A percentile compares a stretch with the other conserved stretches of the same genome.
Evolutionary conservation across 2,329 filamentous ascomycete species (phyloP).

Genomic region (Penicillium sp.): DNA sequence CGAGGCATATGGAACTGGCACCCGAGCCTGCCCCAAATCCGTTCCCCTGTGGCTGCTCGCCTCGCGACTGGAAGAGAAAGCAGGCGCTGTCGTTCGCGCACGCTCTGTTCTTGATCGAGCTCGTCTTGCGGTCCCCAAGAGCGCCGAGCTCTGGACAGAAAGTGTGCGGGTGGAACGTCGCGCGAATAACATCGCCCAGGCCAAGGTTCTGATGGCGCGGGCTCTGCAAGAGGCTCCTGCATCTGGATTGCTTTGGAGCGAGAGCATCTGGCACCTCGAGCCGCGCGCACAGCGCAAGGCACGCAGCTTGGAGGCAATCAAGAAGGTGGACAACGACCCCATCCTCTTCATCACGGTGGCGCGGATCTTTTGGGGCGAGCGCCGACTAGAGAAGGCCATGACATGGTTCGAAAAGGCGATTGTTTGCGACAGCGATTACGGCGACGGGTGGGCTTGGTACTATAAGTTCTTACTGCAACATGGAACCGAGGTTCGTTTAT

Average conservation of each 20-base stretch:
- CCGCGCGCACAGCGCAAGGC: conserved; percentile 87
- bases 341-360: conserved; percentile 85
- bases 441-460: conserved; percentile 98
- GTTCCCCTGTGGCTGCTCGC: conserved; percentile 88
- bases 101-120: conserved; percentile 90
- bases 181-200: conserved; percentile 74
- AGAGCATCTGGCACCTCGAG: conserved; percentile 94
- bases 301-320: conserved; percentile 86
- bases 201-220: conserved; percentile 86
- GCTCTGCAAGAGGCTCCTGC: conserved; percentile 87
- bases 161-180: conserved; percentile 89
- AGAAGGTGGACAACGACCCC: conserved; percentile 91
- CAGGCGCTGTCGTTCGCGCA: conserved; percentile 81
- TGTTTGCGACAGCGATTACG: conserved; percentile 75
- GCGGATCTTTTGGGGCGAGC: conserved; percentile 91
- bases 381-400: conserved; percentile 86
- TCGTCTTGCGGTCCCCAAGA: conserved; percentile 79
- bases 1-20: conserved; percentile 83
- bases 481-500: conserved; percentile 63
- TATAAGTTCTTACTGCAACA: conserved; percentile 89
- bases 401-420: conserved; percentile 98
- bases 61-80: conserved; percentile 77
- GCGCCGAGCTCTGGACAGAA: conserved; percentile 80
- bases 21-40: conserved; percentile 76
- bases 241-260: conserved; percentile 82